These are phyloP conservation scores for Mycena chlorophos DNA, from an alignment of 768 basidiomycete species.

Conservation along the genomic window DNA sequence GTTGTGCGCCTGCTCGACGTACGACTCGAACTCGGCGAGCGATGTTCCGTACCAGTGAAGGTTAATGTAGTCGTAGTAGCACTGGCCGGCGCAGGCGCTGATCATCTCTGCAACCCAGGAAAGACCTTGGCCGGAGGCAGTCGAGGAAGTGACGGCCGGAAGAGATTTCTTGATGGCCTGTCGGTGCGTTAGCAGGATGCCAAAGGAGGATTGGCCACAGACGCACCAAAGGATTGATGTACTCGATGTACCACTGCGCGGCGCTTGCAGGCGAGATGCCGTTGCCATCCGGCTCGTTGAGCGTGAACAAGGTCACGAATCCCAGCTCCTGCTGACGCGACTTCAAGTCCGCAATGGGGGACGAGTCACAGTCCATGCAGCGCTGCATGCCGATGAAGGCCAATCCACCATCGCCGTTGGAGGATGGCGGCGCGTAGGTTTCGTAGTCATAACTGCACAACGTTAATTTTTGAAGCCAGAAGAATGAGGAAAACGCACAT, in stretches of 20 bases:
- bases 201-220: neutral
- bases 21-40: conserved; percentile 31
- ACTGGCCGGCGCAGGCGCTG: conserved; percentile 33
- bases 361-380: conserved; percentile 37
- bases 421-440: conserved; percentile 35
- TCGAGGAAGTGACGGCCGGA: conserved; percentile 36
- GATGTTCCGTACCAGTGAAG: conserved; percentile 23
- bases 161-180: conserved; percentile 40
- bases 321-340: conserved; percentile 30
- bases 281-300: conserved; percentile 39
- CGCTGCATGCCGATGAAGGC: conserved; percentile 42
- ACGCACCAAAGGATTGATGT: conserved; percentile 38
- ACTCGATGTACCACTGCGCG: conserved; percentile 37
- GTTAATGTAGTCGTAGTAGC: conserved; percentile 38
- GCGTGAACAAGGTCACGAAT: conserved; percentile 19
- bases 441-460: conserved; percentile 38
- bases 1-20: conserved; percentile 26
- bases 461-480: neutral
- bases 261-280: conserved; percentile 30
- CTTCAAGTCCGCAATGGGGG: conserved; percentile 32
- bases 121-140: conserved; percentile 32
- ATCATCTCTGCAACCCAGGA: conserved; percentile 38
- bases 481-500: conserved; percentile 3
- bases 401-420: conserved; percentile 38
- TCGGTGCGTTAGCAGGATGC: neutral